Evolutionary conservation across 1,284 basidiomycete genomes (phyloP), one percentile per base, ranked within the genome.

Genomic region (Phlebopus sp.): DNA sequence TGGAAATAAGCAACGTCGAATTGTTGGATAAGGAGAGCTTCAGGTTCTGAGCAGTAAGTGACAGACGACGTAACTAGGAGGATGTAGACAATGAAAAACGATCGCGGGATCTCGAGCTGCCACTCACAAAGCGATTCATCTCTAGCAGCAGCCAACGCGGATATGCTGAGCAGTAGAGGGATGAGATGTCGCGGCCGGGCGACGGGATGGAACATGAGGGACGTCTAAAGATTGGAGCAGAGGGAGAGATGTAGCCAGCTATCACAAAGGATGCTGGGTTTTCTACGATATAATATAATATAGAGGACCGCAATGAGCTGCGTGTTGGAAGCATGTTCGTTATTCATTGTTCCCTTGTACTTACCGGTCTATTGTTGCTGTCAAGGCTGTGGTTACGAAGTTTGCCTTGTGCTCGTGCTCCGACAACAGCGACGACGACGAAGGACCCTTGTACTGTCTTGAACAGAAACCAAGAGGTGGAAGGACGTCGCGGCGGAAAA

Each of bases 1-100:
- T 79, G 75, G 56, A 84, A 82, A 66, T 90, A 94, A 8, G 79
- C 73, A 50, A 94, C 71, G 59, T 92, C 83, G 62, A 95, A 90
- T 57, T 85, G 79, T 66, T 91, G 80, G 40, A 95, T 77, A 57
- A 92, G 81, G 53, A 95, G 76, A 30, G 82, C 79, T 64, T 85
- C 82, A 36, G 90, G 87, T 35, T 88, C 84, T 44, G 85, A 74
- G 69, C 92, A 95, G 66, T 94, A 94, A 15, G 90, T 86, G 56
- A 94, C 90, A 44, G 90, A 88, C 37, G 90, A 90, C 34, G 92
- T 91, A 67, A 86, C 86, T 87, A 58, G 34, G 43, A 47, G 39
- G 54, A 38, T 31, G 37, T 37, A 15, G n/a, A 18, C 18, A n/a
- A 9, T 19, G 49, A 35, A 49, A 37, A 21, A 40, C 31, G 37